Conservation (phyloP, 2,329 filamentous ascomycete genomes). For the Aspergillus ibericus region DNA sequence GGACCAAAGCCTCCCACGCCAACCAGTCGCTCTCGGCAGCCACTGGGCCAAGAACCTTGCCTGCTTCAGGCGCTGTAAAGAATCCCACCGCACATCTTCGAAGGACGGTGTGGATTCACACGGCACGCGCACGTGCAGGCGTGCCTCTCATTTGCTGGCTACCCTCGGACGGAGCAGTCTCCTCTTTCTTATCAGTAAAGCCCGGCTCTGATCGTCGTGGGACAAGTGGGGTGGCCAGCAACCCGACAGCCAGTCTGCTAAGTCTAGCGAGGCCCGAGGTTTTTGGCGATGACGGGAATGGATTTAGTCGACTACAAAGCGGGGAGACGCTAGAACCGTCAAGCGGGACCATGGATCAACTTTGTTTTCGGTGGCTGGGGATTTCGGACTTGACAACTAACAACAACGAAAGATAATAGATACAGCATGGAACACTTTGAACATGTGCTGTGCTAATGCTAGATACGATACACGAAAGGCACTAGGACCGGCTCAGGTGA, state of each 20-base stretch:
- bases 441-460: conserved; percentile 21
- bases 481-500: conserved; percentile 7
- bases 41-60: background rate
- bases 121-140: conserved; percentile 13
- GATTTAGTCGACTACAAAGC: background rate
- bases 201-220: conserved; percentile 1
- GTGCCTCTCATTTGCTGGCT: conserved; percentile 7
- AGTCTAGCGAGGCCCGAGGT: background rate
- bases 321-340: conserved; percentile 1
- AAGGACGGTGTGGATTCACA: background rate
- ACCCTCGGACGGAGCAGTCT: background rate
- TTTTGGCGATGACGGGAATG: background rate
- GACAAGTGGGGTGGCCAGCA: background rate
- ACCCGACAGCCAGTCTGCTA: background rate
- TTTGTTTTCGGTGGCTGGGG: background rate
- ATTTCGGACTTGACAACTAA: too few relatives aligned
- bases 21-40: too few relatives aligned
- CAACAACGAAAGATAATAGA: background rate
- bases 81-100: conserved; percentile 11
- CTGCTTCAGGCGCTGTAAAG: conserved; percentile 4
- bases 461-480: conserved; percentile 18
- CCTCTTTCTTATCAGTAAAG: background rate
- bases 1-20: background rate
- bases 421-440: conserved; percentile 12
- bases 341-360: conserved; percentile 4